Percentiles rank a stretch among this genome's conserved stretches.
Conservation (phyloP, 768 basidiomycete species). For the Russula griseocarnosa region DNA sequence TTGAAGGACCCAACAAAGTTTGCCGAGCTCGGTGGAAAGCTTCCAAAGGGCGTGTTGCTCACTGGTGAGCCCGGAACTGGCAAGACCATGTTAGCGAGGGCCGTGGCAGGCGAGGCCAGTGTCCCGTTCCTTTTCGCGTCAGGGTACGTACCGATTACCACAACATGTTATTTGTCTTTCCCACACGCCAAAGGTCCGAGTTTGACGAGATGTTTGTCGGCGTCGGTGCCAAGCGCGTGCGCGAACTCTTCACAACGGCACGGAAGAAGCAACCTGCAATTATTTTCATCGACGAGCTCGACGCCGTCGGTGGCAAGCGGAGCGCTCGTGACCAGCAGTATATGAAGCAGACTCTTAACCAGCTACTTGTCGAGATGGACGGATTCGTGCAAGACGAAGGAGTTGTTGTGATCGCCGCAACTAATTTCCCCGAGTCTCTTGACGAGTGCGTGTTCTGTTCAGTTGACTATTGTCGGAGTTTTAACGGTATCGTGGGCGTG, state of each 20-base stretch:
- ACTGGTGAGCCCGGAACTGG: constrained; percentile 95
- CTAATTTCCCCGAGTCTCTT: constrained; percentile 93
- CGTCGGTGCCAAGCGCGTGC: constrained; percentile 89
- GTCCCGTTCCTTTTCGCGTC: constrained; percentile 98
- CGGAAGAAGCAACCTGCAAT: constrained; percentile 94
- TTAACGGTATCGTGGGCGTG: background rate
- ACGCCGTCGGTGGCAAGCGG: constrained; percentile 89
- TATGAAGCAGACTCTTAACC: constrained; percentile 93
- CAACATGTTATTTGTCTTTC: background rate
- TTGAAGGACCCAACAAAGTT: constrained; percentile 90
- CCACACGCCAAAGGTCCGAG: constrained; percentile 57
- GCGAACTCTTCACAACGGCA: constrained; percentile 91
- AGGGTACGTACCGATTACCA: constrained; percentile 42
- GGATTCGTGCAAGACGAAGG: constrained; percentile 93
- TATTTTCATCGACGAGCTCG: constrained; percentile 96
- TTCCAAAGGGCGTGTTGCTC: constrained; percentile 89
- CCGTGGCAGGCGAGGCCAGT: constrained; percentile 95
- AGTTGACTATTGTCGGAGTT: background rate
- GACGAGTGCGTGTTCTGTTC: constrained; percentile 61
- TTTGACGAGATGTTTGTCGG: constrained; percentile 99
- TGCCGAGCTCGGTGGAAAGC: constrained; percentile 84
- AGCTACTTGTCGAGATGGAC: constrained; percentile 95
- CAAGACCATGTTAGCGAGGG: constrained; percentile 96
- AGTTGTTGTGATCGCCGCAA: constrained; percentile 94
- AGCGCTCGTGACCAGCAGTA: constrained; percentile 80